A percentile compares a stretch with the other conserved stretches of the same genome.
Conservation (phyloP, 1,139 yeast species). For the Sugiyamaella paludigena region DNA sequence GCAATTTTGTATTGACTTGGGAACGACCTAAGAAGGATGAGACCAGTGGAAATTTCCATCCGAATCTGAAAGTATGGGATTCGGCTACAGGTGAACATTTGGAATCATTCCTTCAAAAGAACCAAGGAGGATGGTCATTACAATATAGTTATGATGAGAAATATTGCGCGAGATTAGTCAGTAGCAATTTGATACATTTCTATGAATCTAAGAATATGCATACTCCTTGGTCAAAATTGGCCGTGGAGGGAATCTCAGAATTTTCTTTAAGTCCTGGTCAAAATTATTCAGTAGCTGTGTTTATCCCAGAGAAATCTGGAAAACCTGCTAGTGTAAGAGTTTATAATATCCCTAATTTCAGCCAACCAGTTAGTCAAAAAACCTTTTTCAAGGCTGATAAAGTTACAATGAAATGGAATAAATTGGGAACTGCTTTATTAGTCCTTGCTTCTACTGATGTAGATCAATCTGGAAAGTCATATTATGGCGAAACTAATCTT, state of each 20-base stretch:
- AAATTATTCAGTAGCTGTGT: conserved; percentile 89
- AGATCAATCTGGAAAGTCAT: conserved; percentile 88
- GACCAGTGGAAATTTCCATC: conserved; percentile 61
- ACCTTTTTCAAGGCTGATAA: conserved; percentile 94
- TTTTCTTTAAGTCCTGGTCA: conserved; percentile 82
- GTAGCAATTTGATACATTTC: conserved; percentile 60
- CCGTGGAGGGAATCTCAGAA: conserved; percentile 53
- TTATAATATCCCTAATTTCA: conserved; percentile 68
- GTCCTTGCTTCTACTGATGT: conserved; percentile 96
- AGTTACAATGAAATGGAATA: conserved; percentile 91
- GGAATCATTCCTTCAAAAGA: conserved; percentile 71
- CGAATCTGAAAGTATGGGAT: conserved; percentile 76
- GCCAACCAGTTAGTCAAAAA: conserved; percentile 80
- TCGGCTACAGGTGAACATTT: conserved; percentile 47
- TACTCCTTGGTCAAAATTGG: conserved; percentile 61
- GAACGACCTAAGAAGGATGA: conserved; percentile 68
- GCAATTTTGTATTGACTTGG: conserved; percentile 86
- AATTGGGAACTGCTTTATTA: conserved; percentile 87
- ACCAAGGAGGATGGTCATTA: conserved; percentile 88
- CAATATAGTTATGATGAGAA: conserved; percentile 82
- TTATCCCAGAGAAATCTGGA: conserved; percentile 72
- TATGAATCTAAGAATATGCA: conserved; percentile 55
- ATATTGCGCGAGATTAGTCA: conserved; percentile 60
- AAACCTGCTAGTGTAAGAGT: conserved; percentile 87
- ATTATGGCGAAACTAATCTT: conserved; percentile 94